These are phyloP conservation scores for Graphilbum fragrans DNA, from an alignment of 2,329 filamentous ascomycete species.

Conservation along the genomic window DNA sequence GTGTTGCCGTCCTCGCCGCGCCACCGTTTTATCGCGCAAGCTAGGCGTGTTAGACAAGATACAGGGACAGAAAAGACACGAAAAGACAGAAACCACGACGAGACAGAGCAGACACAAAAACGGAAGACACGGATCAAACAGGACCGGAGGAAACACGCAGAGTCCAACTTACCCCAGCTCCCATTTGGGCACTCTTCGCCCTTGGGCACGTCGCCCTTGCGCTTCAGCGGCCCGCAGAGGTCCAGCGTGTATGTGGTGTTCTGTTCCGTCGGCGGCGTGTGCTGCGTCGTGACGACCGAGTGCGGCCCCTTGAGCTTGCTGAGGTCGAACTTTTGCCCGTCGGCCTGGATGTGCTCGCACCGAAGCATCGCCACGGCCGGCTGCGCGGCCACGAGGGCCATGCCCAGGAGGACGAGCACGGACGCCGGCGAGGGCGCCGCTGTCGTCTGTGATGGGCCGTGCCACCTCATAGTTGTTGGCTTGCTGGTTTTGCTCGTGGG, in stretches of 20 bases:
- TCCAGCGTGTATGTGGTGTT: conserved; percentile 79
- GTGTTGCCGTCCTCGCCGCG: conserved; percentile 34
- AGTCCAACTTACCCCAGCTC: conserved; percentile 44
- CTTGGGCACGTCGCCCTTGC: conserved; percentile 41
- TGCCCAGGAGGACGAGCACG: conserved; percentile 2
- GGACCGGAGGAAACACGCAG: not conserved
- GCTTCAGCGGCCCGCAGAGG: conserved; percentile 57
- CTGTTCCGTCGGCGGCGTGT: conserved; percentile 37
- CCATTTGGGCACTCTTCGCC: conserved; percentile 54
- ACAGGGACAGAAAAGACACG: not conserved
- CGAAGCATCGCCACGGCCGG: conserved; percentile 34
- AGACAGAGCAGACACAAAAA: not conserved
- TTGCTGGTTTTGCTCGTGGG: no score
- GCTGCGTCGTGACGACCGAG: conserved; percentile 49
- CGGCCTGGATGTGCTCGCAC: conserved; percentile 50
- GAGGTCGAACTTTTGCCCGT: conserved; percentile 52
- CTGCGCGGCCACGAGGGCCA: conserved; percentile 7
- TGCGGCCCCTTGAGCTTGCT: conserved; percentile 53
- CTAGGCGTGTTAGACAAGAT: conserved; percentile 25
- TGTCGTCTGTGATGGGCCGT: not conserved
- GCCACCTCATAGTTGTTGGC: not conserved
- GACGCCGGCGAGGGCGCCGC: not conserved
- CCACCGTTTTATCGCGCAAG: conserved; percentile 61
- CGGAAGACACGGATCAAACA: not conserved
- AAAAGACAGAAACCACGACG: not conserved